Percentiles rank a stretch among this genome's conserved stretches.
Conservation (phyloP, 106 monocot species). For the Allium fistulosum region DNA sequence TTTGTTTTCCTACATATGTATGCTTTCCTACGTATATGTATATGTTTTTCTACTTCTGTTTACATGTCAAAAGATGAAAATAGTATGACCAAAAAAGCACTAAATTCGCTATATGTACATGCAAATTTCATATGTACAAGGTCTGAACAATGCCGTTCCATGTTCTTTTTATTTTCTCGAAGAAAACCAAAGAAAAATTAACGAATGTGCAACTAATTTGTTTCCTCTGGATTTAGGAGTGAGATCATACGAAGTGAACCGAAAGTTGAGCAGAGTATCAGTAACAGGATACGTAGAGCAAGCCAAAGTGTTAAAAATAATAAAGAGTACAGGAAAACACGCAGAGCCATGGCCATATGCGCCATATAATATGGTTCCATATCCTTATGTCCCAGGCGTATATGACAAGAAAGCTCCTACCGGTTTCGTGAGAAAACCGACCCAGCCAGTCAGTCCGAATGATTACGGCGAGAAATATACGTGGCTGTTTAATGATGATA, state of each 20-base stretch:
- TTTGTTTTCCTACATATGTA: background rate
- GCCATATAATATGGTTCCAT: slow-evolving; percentile 30
- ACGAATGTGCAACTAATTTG: background rate
- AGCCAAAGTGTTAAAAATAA: slow-evolving; percentile 22
- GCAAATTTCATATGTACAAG: too few relatives aligned
- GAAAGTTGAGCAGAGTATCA: slow-evolving; percentile 40
- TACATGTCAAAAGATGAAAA: background rate
- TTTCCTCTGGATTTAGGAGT: slow-evolving; percentile 18
- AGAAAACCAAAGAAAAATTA: background rate
- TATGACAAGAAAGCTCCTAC: slow-evolving; percentile 61
- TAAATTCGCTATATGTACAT: too few relatives aligned
- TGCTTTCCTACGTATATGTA: background rate
- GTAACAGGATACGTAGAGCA: slow-evolving; percentile 46
- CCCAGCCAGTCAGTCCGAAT: slow-evolving; percentile 29
- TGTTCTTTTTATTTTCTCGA: background rate
- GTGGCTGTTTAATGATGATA: slow-evolving; percentile 55
- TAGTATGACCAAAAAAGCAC: background rate
- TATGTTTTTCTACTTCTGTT: background rate
- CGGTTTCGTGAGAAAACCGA: slow-evolving; percentile 44
- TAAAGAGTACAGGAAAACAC: slow-evolving; percentile 40
- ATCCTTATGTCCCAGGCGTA: slow-evolving; percentile 40
- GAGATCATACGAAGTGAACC: slow-evolving; percentile 29
- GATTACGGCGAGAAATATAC: slow-evolving; percentile 14
- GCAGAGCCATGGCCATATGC: slow-evolving; percentile 63
- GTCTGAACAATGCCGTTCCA: background rate